Conservation (phyloP, 306 rosid genomes). For the Cicer arietinum region DNA sequence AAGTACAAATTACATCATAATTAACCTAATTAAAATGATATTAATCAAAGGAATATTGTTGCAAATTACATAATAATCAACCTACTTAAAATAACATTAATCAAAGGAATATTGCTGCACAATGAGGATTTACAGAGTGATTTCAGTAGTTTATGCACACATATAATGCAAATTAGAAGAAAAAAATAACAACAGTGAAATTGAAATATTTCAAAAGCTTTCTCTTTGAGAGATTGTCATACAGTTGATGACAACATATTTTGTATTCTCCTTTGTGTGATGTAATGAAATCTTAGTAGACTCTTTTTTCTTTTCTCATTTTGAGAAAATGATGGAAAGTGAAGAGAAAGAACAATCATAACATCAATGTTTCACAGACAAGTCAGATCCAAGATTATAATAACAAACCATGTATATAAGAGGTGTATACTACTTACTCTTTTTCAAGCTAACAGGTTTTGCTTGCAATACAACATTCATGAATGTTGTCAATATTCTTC, state of each 20-base stretch:
- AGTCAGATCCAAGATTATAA: too few species aligned
- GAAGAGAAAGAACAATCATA: conserved; percentile 1
- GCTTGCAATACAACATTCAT: conserved; percentile 85
- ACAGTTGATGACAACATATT: not conserved
- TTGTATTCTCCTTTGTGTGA: not conserved
- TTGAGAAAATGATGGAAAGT: not conserved
- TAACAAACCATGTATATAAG: not conserved
- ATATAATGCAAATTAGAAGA: too few species aligned
- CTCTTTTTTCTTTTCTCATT: not conserved
- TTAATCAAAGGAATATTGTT: too few species aligned
- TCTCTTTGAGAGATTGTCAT: not conserved
- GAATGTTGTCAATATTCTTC: conserved; percentile 83
- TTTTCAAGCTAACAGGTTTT: conserved; percentile 54
- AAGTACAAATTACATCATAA: too few species aligned
- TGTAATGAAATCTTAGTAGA: not conserved
- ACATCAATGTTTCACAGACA: not conserved
- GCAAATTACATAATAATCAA: too few species aligned
- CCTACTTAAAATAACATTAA: too few species aligned
- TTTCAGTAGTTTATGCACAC: too few species aligned
- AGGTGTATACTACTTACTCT: too few species aligned
- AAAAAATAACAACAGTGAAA: too few species aligned
- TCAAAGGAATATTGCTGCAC: too few species aligned
- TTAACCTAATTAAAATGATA: too few species aligned
- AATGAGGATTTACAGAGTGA: too few species aligned
- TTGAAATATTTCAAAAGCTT: not conserved